Conservation (phyloP, 352 stramenopile genomes). For the Peronospora farinosa region DNA sequence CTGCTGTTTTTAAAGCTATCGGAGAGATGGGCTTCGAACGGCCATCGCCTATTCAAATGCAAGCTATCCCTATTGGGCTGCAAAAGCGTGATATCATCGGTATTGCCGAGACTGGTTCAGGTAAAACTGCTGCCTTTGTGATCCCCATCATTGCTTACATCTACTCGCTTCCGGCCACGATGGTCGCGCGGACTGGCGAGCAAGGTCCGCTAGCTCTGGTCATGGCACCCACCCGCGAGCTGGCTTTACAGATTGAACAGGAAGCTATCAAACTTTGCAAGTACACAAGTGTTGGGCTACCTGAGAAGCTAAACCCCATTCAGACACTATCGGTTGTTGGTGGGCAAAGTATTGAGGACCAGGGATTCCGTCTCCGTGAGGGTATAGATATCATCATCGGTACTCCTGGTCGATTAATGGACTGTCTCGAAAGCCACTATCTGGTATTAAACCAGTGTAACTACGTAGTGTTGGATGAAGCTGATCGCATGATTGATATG, state of each 20-base stretch:
- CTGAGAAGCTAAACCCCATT: slow-evolving; percentile 56
- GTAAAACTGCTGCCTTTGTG: slow-evolving; percentile 98
- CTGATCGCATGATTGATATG: slow-evolving; percentile 96
- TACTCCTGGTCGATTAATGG: slow-evolving; percentile 96
- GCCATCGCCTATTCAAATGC: slow-evolving; percentile 97
- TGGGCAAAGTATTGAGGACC: slow-evolving; percentile 93
- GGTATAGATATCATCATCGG: slow-evolving; percentile 98
- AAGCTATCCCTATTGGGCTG: slow-evolving; percentile 95
- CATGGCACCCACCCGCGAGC: slow-evolving; percentile 97
- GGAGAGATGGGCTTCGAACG: slow-evolving; percentile 90
- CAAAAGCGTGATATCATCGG: slow-evolving; percentile 96
- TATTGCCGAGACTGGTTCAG: slow-evolving; percentile 97
- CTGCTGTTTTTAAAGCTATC: slow-evolving; percentile 86
- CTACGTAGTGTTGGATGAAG: slow-evolving; percentile 99
- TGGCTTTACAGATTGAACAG: slow-evolving; percentile 97
- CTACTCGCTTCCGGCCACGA: slow-evolving; percentile 81
- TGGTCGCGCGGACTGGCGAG: slow-evolving; percentile 84
- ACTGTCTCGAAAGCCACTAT: slow-evolving; percentile 96
- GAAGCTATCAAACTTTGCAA: slow-evolving; percentile 91
- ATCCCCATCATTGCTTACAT: slow-evolving; percentile 97
- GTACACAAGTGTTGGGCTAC: slow-evolving; percentile 67
- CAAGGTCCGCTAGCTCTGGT: slow-evolving; percentile 95
- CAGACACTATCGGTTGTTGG: slow-evolving; percentile 88
- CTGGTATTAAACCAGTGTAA: slow-evolving; percentile 98
- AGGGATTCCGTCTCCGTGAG: slow-evolving; percentile 92